These are phyloP conservation scores for Oenanthe javanica DNA, from an alignment of 140 eudicot species.

Conservation along the genomic window DNA sequence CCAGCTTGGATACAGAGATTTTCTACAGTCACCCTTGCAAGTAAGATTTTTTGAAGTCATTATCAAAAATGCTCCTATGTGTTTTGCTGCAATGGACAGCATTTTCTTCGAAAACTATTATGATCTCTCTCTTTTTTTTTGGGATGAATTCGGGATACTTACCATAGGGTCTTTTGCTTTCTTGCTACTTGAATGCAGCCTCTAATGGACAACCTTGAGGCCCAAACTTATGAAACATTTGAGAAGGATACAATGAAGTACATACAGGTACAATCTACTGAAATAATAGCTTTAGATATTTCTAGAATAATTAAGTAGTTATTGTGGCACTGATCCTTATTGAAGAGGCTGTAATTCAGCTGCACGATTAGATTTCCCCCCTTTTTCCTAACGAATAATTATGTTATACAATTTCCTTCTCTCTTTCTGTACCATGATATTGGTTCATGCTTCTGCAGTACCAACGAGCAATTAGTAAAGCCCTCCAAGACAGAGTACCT, in stretches of 20 bases:
- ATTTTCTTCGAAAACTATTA: neutral
- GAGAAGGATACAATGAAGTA: constrained; percentile 88
- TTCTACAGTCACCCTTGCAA: constrained; percentile 88
- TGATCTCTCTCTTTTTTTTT: neutral
- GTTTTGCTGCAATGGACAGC: neutral
- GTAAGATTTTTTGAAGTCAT: constrained; percentile 29
- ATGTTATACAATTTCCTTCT: neutral
- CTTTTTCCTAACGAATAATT: neutral
- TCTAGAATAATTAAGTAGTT: neutral
- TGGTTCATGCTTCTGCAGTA: constrained; percentile 48
- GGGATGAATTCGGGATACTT: neutral
- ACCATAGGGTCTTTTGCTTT: constrained; percentile 10
- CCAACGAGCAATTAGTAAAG: constrained; percentile 86
- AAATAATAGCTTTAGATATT: neutral
- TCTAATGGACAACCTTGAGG: constrained; percentile 98
- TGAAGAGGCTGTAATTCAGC: neutral
- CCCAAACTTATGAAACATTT: constrained; percentile 96
- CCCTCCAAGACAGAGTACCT: constrained; percentile 70
- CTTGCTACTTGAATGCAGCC: constrained; percentile 50
- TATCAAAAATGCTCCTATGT: neutral
- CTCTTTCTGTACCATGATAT: constrained; percentile 6
- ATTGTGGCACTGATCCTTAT: neutral
- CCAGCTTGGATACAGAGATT: constrained; percentile 91
- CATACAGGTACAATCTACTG: constrained; percentile 50
- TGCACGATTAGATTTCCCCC: neutral